Base-by-base conservation (phyloP, 345 rosid genomes). In the Barbarea vulgaris region DNA sequence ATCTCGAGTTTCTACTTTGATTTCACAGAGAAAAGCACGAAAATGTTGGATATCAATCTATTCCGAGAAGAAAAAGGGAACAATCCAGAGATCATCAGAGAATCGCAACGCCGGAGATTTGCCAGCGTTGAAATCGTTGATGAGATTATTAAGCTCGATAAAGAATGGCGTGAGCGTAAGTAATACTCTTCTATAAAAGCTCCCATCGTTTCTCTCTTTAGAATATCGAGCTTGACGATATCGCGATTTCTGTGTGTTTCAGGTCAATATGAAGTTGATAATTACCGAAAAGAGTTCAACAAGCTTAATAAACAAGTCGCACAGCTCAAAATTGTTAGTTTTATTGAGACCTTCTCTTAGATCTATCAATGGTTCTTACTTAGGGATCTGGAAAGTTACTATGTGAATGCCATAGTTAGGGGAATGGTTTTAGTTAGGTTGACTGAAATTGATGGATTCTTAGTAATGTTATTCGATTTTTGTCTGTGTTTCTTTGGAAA, bases 41-140 rank as follows among this genome's bases (percentile, higher is more conserved):
- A 3, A 19, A 92, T 92, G 96, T 69, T 92, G 87, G 97, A 92
- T 83, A 87, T 92, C 56, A 88, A 92, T 69, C 81, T 92, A 0
- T 92, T 92, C 33, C 76, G 97, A 56, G 86, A 79, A 79, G 93
- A 89, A 50, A 92, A 87, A 61, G 96, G 96, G 2, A 70, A 81
- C 81, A 82, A 88, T 79, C 96, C 96, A 0, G 91, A 92, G 70
- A 77, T 84, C 67, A 83, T 92, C 47, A 84, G 94, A 6, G 96
- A 88, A 70, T 92, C 97, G 4, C 93, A 84, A 33, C 88, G 96
- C 0, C 88, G 93, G 13, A 89, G 97, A 33, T 89, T 79, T 52
- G 91, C 93, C 50, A 65, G 18, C 52, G 93, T 85, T 72, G 87
- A 73, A 7, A 34, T 87, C 53, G 93, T 93, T 51, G 94, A 89